A percentile compares a stretch with the other conserved stretches of the same genome.
Conservation (phyloP, 768 basidiomycete species). For the Pleurotus platypus region DNA sequence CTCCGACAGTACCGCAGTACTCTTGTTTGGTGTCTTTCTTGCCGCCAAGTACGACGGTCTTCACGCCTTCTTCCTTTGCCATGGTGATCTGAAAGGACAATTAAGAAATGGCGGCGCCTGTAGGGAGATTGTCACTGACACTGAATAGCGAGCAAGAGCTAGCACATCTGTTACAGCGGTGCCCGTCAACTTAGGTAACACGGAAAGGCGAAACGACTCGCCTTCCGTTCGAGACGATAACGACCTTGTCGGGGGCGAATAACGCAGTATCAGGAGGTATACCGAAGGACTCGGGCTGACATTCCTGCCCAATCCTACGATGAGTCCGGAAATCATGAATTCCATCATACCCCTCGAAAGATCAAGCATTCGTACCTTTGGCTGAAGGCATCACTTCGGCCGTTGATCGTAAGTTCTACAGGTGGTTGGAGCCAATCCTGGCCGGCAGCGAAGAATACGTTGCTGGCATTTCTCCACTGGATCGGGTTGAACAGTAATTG, state of each 20-base stretch:
- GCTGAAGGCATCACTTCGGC: constrained; percentile 30
- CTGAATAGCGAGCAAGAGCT: constrained; percentile 47
- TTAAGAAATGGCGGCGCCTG: not conserved
- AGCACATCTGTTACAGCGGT: constrained; percentile 24
- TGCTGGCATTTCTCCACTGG: constrained; percentile 39
- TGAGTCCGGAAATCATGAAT: not conserved
- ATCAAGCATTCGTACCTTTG: constrained; percentile 1
- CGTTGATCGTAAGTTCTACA: constrained; percentile 30
- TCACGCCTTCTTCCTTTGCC: constrained; percentile 26
- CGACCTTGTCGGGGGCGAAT: constrained; percentile 45
- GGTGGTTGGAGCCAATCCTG: constrained; percentile 33
- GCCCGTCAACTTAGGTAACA: not conserved
- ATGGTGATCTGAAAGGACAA: constrained; percentile 46
- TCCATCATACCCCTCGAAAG: not conserved
- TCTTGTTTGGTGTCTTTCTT: constrained; percentile 43
- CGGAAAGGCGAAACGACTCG: not conserved
- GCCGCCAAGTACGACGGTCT: constrained; percentile 2
- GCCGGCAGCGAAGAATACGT: constrained; percentile 23
- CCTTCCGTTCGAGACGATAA: constrained; percentile 51
- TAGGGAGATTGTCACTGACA: constrained; percentile 22
- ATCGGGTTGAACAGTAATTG: constrained; percentile 45
- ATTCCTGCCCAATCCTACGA: constrained; percentile 41
- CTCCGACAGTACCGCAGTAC: constrained; percentile 61
- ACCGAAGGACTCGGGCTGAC: constrained; percentile 31
- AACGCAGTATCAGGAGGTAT: constrained; percentile 39